Evolutionary conservation across 2,329 filamentous ascomycete species (phyloP).

Genomic region (Parastagonospora avenae): DNA sequence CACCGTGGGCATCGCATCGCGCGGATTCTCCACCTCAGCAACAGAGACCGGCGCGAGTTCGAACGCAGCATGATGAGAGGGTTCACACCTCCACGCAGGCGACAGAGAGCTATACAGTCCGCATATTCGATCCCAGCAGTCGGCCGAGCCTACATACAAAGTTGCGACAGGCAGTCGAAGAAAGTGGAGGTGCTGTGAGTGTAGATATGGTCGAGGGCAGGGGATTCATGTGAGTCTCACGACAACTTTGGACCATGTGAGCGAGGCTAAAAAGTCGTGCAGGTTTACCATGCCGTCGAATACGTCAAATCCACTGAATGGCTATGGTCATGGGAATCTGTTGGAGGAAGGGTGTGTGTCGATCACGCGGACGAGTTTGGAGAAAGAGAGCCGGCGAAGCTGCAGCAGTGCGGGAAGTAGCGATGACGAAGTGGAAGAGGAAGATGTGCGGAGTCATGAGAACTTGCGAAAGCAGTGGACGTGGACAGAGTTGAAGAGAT

Average conservation of each 20-base stretch:
- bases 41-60: not conserved
- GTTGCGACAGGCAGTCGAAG: slow-evolving; percentile 8
- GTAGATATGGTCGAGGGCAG: slow-evolving; percentile 13
- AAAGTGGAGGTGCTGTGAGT: slow-evolving; percentile 11
- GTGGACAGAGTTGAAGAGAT: slow-evolving; percentile 13
- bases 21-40: not conserved
- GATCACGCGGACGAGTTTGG: slow-evolving; percentile 10
- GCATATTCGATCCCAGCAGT: slow-evolving; percentile 9
- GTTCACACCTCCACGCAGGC: slow-evolving; percentile 8
- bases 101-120: slow-evolving; percentile 17
- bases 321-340: slow-evolving; percentile 14
- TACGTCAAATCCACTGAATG: slow-evolving; percentile 9
- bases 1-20: not conserved
- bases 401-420: slow-evolving; percentile 7
- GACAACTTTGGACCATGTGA: not conserved
- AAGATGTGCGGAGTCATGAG: slow-evolving; percentile 14
- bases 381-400: not conserved
- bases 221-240: slow-evolving; percentile 17
- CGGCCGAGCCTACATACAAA: slow-evolving; percentile 7
- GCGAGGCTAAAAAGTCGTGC: not conserved
- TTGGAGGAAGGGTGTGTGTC: slow-evolving; percentile 23
- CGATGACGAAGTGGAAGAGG: slow-evolving; percentile 13
- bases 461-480: slow-evolving; percentile 18
- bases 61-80: not conserved
- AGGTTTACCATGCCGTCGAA: slow-evolving; percentile 10